These are phyloP conservation scores for Neocallimastix lanati DNA, from an alignment of 192 early-diverging fungal genomes.

Conservation along the genomic window DNA sequence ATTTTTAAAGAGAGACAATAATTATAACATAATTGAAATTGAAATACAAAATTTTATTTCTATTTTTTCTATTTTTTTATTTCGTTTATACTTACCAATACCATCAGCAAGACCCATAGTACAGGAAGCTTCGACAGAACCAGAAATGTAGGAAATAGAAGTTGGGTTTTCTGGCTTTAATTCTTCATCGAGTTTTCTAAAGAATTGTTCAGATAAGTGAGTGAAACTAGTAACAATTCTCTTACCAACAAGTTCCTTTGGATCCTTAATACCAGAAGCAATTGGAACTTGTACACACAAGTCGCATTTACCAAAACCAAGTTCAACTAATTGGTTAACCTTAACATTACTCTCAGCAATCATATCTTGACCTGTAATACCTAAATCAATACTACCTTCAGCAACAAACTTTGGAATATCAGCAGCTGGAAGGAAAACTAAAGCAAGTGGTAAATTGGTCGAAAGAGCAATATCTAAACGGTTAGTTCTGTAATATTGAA, in stretches of 20 bases:
- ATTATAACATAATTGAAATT: too few relatives aligned
- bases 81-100: constrained; percentile 43
- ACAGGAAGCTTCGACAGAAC: constrained; percentile 91
- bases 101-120: constrained; percentile 90
- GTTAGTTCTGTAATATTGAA: constrained; percentile 83
- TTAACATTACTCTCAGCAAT: constrained; percentile 59
- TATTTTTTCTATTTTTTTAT: too few relatives aligned
- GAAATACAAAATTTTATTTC: too few relatives aligned
- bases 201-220: constrained; percentile 43
- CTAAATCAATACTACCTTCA: constrained; percentile 86
- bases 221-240: constrained; percentile 87
- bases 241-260: constrained; percentile 68
- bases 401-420: constrained; percentile 94
- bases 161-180: constrained; percentile 30
- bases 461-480: constrained; percentile 94
- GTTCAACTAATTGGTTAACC: constrained; percentile 44
- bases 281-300: constrained; percentile 82
- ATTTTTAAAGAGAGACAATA: too few relatives aligned
- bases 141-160: constrained; percentile 67
- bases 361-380: constrained; percentile 95
- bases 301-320: constrained; percentile 86
- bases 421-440: constrained; percentile 86
- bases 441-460: constrained; percentile 77
- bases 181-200: constrained; percentile 52
- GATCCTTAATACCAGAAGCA: constrained; percentile 14